Base-by-base conservation (phyloP, 495 filamentous ascomycete genomes). In the Achaetomiella virescens region DNA sequence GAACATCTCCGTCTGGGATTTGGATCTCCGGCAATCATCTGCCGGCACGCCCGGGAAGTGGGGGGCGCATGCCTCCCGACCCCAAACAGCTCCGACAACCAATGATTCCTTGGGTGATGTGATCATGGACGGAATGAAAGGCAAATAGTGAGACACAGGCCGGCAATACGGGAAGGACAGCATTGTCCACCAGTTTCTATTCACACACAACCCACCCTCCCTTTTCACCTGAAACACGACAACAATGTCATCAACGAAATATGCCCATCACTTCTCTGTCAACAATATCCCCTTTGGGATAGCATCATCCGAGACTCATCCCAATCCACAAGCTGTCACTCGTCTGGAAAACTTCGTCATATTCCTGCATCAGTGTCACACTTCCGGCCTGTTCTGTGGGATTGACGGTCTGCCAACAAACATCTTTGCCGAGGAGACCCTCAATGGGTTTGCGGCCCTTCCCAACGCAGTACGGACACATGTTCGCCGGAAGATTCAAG, bases 181-280 rank as follows among this genome's bases (percentile, higher is more conserved):
- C n/a, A n/a, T n/a, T n/a, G n/a, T n/a, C n/a, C n/a, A n/a, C n/a
- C n/a, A n/a, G n/a, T n/a, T n/a, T n/a, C n/a, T n/a, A n/a, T n/a
- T n/a, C n/a, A n/a, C n/a, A n/a, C n/a, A n/a, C n/a, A n/a, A n/a
- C n/a, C n/a, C n/a, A n/a, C n/a, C n/a, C n/a, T n/a, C n/a, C n/a
- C n/a, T n/a, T n/a, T n/a, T n/a, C n/a, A n/a, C n/a, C n/a, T n/a
- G n/a, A n/a, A n/a, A n/a, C n/a, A n/a, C 24, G 31, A 2, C 44
- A 48, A 22, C 46, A 27, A 50, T 50, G 47, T 4, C 47, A 9
- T 50, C 47, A 1, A 20, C 47, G 11, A 21, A 50, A 6, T 50
- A 50, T 14, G 33, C 47, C 33, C 47, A 50, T n/a, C 47, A 50
- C 47, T 50, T 50, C 21, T 50, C 47, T n/a, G 21, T n/a, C 35